phyloP scores from a whole-genome alignment of 2,329 filamentous ascomycete species.

The Phyllosticta citriasiana region DNA sequence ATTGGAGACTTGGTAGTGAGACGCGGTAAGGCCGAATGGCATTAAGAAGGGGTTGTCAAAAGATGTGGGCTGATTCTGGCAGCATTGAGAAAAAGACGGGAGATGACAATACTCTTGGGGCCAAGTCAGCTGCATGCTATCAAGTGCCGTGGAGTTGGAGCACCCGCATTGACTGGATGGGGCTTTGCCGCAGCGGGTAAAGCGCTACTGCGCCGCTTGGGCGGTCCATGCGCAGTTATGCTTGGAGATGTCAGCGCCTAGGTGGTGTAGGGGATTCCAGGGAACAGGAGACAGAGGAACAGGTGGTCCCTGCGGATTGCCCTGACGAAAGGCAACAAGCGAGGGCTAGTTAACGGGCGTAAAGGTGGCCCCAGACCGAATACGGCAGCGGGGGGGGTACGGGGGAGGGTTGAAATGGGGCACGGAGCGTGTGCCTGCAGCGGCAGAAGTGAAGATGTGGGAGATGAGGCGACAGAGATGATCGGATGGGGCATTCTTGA shows the following conservation, averaged over 20 bases:
- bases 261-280: background rate
- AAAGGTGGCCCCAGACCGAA: background rate
- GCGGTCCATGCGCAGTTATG: background rate
- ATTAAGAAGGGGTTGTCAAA: background rate
- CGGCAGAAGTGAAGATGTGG: background rate
- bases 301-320: background rate
- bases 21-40: background rate
- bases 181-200: background rate
- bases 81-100: constrained; percentile 29
- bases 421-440: background rate
- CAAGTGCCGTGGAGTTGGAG: constrained; percentile 45
- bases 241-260: background rate
- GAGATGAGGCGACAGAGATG: background rate
- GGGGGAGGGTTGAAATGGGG: background rate
- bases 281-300: background rate
- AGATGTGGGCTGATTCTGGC: background rate
- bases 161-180: background rate
- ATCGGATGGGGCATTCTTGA: background rate
- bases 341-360: background rate
- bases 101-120: constrained; percentile 72
- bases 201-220: background rate
- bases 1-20: background rate
- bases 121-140: constrained; percentile 68
- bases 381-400: background rate
- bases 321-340: background rate